Evolutionary conservation across 371 early-diverging fungal species (phyloP).

Genomic region (Haplosporangium sp.): DNA sequence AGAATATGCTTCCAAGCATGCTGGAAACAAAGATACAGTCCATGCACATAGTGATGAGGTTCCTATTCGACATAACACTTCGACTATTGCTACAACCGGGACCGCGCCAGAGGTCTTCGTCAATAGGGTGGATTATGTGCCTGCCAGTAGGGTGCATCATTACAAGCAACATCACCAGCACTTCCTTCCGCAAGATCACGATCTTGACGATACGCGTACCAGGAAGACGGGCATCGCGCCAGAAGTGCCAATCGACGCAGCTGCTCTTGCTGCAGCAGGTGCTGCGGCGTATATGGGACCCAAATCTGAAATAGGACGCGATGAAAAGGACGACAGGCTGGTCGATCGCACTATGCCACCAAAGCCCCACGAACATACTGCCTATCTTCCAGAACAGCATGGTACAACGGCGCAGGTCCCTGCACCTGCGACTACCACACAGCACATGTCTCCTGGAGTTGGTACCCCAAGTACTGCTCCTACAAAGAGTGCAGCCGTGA

Average conservation of each 20-base stretch:
- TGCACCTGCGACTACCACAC: background rate
- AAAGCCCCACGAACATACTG: conserved; percentile 1
- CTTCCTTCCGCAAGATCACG: background rate
- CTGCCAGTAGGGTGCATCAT: background rate
- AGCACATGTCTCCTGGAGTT: background rate
- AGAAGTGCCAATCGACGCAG: conserved; percentile 6
- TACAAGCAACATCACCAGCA: conserved; percentile 5
- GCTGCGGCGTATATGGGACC: conserved; percentile 3
- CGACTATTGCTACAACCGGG: conserved; percentile 10
- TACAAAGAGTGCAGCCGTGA: no score
- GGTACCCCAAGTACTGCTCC: no score
- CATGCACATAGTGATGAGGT: background rate
- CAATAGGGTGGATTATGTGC: background rate
- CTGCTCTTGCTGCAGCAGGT: conserved; percentile 5
- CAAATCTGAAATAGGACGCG: background rate
- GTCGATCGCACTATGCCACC: conserved; percentile 7
- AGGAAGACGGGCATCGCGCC: background rate
- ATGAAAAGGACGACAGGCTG: background rate
- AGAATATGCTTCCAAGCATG: conserved; percentile 17
- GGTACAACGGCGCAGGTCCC: background rate
- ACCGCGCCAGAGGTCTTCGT: conserved; percentile 7
- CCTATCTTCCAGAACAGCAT: background rate
- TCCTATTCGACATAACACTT: conserved; percentile 8
- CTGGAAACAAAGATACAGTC: no score
- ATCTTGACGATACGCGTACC: background rate